phyloP scores from a whole-genome alignment of 1,284 basidiomycete genomes.

The Amylostereum areolatum region DNA sequence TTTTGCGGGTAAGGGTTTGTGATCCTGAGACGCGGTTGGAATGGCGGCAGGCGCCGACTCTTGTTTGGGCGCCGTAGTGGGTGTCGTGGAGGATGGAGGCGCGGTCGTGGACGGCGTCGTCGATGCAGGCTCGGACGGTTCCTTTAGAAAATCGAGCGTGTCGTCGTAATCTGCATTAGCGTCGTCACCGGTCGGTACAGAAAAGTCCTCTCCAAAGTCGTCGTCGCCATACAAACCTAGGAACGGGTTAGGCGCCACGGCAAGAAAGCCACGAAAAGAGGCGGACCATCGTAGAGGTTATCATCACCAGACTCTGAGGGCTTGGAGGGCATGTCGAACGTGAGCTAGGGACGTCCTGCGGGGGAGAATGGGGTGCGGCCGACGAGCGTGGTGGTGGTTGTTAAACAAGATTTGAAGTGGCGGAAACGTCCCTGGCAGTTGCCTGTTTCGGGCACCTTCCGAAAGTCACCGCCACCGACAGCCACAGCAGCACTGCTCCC shows the following conservation, averaged over 20 bases:
- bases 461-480: too few relatives aligned
- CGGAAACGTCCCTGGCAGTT: too few relatives aligned
- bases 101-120: not conserved
- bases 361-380: too few relatives aligned
- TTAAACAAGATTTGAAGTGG: too few relatives aligned
- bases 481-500: too few relatives aligned
- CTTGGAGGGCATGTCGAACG: too few relatives aligned
- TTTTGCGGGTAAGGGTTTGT: conserved; percentile 16
- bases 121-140: conserved; percentile 9
- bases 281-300: conserved; percentile 15
- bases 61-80: not conserved
- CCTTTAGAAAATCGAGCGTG: conserved; percentile 4
- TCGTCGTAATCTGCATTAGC: not conserved
- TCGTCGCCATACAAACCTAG: conserved; percentile 33
- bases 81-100: conserved; percentile 3
- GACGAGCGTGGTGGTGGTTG: too few relatives aligned
- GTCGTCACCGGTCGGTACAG: conserved; percentile 12
- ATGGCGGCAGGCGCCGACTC: not conserved
- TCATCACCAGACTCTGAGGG: conserved; percentile 10
- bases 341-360: too few relatives aligned
- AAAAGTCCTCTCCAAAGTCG: conserved; percentile 33
- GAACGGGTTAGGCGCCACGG: not conserved
- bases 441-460: too few relatives aligned
- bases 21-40: not conserved
- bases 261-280: not conserved